A percentile compares a stretch with the other conserved stretches of the same genome.
phyloP scores from a whole-genome alignment of 164 flowering plant genomes.

The Hamamelis virginiana region DNA sequence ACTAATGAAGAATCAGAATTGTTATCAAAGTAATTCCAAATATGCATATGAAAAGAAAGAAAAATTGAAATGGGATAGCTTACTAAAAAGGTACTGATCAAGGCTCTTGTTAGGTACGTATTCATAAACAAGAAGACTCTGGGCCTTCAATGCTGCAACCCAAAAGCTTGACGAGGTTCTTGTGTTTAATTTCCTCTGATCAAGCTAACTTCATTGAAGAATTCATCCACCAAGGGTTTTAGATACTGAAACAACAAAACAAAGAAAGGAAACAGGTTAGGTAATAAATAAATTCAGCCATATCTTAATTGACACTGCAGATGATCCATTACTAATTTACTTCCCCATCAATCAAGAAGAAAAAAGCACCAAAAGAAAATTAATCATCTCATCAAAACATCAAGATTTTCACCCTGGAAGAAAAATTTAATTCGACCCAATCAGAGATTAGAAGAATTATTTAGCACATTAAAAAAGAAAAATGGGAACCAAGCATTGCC shows the following conservation, averaged over 20 bases:
- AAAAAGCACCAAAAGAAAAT: background rate
- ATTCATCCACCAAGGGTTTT: constrained; percentile 35
- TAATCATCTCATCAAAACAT: no score
- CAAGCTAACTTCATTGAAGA: constrained; percentile 57
- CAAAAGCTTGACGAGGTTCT: constrained; percentile 47
- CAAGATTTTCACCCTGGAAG: no score
- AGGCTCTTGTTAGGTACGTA: constrained; percentile 53
- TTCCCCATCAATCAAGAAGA: background rate
- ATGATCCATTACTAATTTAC: background rate
- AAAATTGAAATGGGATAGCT: background rate
- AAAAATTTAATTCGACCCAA: no score
- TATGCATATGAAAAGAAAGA: background rate
- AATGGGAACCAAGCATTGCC: no score
- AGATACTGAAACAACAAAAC: background rate
- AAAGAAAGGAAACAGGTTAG: background rate
- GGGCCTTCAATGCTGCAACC: constrained; percentile 64
- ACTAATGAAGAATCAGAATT: background rate
- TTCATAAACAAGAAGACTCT: constrained; percentile 59
- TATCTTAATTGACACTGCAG: background rate
- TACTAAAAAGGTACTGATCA: constrained; percentile 51
- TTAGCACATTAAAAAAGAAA: no score
- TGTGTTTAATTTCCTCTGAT: constrained; percentile 49
- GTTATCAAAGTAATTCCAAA: background rate
- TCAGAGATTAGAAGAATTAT: no score
- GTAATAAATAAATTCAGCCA: background rate